Evolutionary conservation across 2,329 filamentous ascomycete species (phyloP).

Genomic region (Fusarium sp.): DNA sequence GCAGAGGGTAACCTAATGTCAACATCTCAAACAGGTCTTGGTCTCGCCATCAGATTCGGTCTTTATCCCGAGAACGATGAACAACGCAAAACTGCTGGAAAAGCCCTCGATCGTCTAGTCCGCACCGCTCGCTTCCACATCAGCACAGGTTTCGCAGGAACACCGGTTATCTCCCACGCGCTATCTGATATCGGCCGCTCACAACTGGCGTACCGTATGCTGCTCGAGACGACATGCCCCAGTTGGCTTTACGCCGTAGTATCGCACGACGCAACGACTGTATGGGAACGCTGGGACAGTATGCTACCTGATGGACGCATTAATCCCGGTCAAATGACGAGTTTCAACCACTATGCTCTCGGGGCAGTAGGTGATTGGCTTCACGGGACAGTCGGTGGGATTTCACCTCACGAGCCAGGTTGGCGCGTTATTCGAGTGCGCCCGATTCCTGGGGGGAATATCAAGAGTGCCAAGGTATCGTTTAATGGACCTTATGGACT

Average conservation of each 20-base stretch:
- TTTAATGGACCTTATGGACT: neutral
- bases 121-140: neutral
- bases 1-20: accelerated
- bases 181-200: neutral
- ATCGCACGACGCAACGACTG: neutral
- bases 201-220: neutral
- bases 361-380: neutral
- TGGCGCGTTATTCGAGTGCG: neutral
- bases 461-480: neutral
- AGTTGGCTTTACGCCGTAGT: neutral
- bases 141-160: neutral
- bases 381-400: no score
- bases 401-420: accelerated
- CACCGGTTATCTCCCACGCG: neutral
- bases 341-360: neutral
- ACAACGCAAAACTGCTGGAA: neutral
- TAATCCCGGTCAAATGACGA: neutral
- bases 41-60: neutral
- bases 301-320: neutral
- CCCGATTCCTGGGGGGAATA: neutral
- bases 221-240: neutral
- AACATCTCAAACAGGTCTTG: neutral
- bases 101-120: neutral
- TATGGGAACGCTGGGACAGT: neutral
- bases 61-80: neutral